phyloP scores from a whole-genome alignment of 2,329 filamentous ascomycete species.

The Fusarium temperatum region DNA sequence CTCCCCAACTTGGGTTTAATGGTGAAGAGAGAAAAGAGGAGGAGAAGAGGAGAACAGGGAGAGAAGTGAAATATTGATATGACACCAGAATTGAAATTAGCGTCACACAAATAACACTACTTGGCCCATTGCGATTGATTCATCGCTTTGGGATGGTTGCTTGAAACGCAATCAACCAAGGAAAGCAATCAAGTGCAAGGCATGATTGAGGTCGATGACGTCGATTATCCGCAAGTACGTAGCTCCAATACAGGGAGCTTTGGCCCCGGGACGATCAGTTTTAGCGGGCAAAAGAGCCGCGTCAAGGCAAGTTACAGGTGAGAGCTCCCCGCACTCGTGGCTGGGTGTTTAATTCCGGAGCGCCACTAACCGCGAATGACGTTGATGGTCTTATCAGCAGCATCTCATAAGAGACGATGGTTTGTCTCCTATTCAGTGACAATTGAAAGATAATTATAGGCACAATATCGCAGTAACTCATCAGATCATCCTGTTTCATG shows the following conservation, averaged over 20 bases:
- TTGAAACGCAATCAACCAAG: conserved; percentile 29
- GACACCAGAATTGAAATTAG: conserved; percentile 16
- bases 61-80: conserved; percentile 21
- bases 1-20: conserved; percentile 7
- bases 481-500: conserved; percentile 3
- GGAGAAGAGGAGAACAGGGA: background rate
- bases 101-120: conserved; percentile 20
- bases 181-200: conserved; percentile 24
- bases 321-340: conserved; percentile 16
- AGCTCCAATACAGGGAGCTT: conserved; percentile 9
- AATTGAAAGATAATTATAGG: background rate
- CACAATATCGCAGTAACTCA: background rate
- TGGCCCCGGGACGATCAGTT: conserved; percentile 27
- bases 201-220: conserved; percentile 39
- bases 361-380: conserved; percentile 19
- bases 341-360: background rate
- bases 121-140: conserved; percentile 22
- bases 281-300: conserved; percentile 29
- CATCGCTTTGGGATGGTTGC: conserved; percentile 27
- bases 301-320: conserved; percentile 15
- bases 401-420: background rate
- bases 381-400: conserved; percentile 1
- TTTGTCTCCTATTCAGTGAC: background rate
- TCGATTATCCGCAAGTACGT: conserved; percentile 25
- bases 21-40: background rate